Base-by-base conservation (phyloP, 805 yeast species). In the Candida adriatica region DNA sequence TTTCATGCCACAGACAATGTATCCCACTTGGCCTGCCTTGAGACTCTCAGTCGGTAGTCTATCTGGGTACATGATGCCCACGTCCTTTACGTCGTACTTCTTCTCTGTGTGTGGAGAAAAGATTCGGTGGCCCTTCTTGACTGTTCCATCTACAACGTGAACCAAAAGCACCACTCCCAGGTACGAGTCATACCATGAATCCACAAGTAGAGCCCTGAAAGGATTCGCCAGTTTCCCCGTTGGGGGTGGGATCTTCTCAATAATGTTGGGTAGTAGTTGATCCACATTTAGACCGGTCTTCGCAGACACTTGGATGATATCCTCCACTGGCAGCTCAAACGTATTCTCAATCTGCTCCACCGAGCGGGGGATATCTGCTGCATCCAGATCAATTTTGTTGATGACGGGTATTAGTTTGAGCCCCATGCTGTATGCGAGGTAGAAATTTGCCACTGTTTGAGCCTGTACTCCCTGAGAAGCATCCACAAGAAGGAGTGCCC, bases 401-500 rank as follows among this genome's bases (percentile, higher is more conserved):
- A 90, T 83, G 13, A 90, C 85, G 0, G 98, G 97, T 2, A 90
- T 68, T 42, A 90, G 62, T 43, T 77, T 76, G 40, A 92, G 68
- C 8, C 79, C 83, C 76, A 86, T 70, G 35, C 90, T 79, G 51
- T 82, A 81, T 0, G 97, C 98, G 34, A 90, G 64, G 49, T 80
- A 85, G 58, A 84, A 90, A 55, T 92, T 90, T 16, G 98, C 96
- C n/a, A 90, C 96, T 0, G 98, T 92, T 55, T 90, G 98, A 0
- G 97, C 97, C 55, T 87, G 96, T 4, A 90, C 87, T 31, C 97
- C 97, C 51, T 92, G 96, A 2, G 90, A 70, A 2, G 97, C 97
- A 62, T 92, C 98, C 2, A 90, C 94, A 15, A 90, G 58, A 24
- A 90, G 56, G 24, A 90, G 59, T 0, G 96, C 96, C 10, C 97